phyloP scores from a whole-genome alignment of 2,329 filamentous ascomycete species.

The Aspergillus arachidicola region DNA sequence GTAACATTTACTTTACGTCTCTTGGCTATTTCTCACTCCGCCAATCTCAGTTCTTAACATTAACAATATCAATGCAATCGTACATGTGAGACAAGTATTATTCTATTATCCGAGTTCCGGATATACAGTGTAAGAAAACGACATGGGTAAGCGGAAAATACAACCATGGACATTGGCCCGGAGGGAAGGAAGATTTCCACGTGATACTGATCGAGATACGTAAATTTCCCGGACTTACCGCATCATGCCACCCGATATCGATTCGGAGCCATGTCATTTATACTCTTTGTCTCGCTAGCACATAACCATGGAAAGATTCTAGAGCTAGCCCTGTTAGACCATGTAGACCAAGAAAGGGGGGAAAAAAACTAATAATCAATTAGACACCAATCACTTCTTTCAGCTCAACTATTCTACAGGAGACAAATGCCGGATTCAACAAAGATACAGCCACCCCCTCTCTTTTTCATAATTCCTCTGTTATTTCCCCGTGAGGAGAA shows the following conservation, averaged over 20 bases:
- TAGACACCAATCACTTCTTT: slow-evolving; percentile 21
- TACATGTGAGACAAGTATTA: neutral
- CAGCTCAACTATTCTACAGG: slow-evolving; percentile 28
- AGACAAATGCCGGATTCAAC: slow-evolving; percentile 20
- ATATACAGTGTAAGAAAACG: too few species aligned
- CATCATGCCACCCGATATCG: slow-evolving; percentile 7
- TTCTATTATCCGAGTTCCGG: neutral
- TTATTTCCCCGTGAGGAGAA: slow-evolving; percentile 7
- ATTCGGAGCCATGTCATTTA: neutral
- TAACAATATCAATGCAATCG: neutral
- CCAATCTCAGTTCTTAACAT: neutral
- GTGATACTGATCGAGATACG: neutral
- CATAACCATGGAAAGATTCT: neutral
- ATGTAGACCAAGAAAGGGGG: neutral
- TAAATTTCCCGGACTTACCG: slow-evolving; percentile 1
- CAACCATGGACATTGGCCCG: neutral
- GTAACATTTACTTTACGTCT: neutral
- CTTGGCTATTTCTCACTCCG: neutral
- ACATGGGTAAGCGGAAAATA: neutral
- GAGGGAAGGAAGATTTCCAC: neutral
- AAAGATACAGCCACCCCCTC: slow-evolving; percentile 14
- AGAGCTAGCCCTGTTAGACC: neutral
- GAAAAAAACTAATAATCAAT: slow-evolving; percentile 20
- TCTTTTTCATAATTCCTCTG: neutral
- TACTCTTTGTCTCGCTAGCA: neutral